Conservation (phyloP, 352 stramenopile genomes). For the Phytophthora pini region DNA sequence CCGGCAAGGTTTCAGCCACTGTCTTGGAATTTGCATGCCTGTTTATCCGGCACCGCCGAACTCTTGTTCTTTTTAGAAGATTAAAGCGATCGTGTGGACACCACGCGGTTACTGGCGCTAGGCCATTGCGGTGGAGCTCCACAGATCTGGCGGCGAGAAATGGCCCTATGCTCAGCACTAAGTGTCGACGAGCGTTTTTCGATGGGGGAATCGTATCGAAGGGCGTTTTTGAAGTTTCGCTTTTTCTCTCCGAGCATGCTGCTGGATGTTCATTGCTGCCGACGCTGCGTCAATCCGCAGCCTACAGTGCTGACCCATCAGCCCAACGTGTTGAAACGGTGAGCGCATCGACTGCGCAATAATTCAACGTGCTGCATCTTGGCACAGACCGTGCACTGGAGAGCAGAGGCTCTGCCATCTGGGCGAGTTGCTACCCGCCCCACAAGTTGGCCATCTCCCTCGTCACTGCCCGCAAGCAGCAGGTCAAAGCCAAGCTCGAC, state of each 20-base stretch:
- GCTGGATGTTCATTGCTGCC: background rate
- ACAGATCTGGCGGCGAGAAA: background rate
- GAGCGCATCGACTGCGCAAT: conserved; percentile 3
- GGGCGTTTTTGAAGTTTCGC: background rate
- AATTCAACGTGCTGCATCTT: conserved; percentile 14
- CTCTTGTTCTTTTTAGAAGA: conserved; percentile 37
- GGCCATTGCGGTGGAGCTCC: conserved; percentile 6
- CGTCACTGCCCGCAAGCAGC: conserved; percentile 16
- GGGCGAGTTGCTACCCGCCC: background rate
- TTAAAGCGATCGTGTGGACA: conserved; percentile 26
- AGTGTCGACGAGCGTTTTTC: conserved; percentile 16
- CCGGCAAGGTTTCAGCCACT: conserved; percentile 18
- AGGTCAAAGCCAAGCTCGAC: conserved; percentile 1
- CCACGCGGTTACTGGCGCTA: conserved; percentile 2
- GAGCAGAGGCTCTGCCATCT: conserved; percentile 23
- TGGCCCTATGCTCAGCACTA: background rate
- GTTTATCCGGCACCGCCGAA: conserved; percentile 18
- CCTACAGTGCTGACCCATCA: conserved; percentile 13
- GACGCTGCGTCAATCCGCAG: conserved; percentile 1
- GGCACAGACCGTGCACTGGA: conserved; percentile 4
- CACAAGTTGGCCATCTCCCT: too few relatives aligned
- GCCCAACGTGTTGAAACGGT: conserved; percentile 22
- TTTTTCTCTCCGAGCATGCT: too few relatives aligned
- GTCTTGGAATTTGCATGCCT: conserved; percentile 21
- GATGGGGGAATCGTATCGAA: conserved; percentile 2